phyloP scores from a whole-genome alignment of 108 stramenopile genomes.

The Nannochloropsis salina region DNA sequence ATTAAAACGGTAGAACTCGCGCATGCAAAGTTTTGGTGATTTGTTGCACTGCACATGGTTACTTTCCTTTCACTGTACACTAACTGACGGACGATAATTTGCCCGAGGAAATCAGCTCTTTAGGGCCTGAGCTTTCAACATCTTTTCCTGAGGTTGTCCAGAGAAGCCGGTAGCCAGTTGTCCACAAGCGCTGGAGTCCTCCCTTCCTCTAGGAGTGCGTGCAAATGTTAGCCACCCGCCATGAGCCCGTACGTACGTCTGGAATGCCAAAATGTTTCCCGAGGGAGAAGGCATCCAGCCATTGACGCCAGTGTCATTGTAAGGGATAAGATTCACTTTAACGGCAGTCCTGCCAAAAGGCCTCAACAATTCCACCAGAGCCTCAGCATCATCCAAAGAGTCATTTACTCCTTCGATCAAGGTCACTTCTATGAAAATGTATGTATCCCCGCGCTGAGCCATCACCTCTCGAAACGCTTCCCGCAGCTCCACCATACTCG shows the following conservation, averaged over 20 bases:
- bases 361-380: constrained; percentile 62
- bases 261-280: not conserved
- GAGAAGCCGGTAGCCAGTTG: not conserved
- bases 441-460: constrained; percentile 34
- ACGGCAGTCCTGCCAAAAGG: constrained; percentile 59
- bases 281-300: not conserved
- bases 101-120: no score
- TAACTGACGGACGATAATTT: no score
- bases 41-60: no score
- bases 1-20: no score
- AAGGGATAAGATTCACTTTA: constrained; percentile 74
- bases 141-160: no score
- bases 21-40: no score
- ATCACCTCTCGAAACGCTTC: constrained; percentile 65
- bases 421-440: constrained; percentile 70
- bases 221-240: constrained; percentile 16
- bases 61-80: no score
- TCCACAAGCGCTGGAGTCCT: not conserved
- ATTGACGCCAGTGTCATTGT: constrained; percentile 49
- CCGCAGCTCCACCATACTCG: constrained; percentile 64
- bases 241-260: not conserved
- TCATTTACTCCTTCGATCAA: constrained; percentile 76
- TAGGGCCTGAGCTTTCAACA: no score
- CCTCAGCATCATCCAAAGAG: constrained; percentile 63
- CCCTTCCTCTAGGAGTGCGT: not conserved